Percentiles rank a stretch among this genome's conserved stretches.
phyloP scores from a whole-genome alignment of 768 basidiomycete genomes.

The Lactarius akahatsu region DNA sequence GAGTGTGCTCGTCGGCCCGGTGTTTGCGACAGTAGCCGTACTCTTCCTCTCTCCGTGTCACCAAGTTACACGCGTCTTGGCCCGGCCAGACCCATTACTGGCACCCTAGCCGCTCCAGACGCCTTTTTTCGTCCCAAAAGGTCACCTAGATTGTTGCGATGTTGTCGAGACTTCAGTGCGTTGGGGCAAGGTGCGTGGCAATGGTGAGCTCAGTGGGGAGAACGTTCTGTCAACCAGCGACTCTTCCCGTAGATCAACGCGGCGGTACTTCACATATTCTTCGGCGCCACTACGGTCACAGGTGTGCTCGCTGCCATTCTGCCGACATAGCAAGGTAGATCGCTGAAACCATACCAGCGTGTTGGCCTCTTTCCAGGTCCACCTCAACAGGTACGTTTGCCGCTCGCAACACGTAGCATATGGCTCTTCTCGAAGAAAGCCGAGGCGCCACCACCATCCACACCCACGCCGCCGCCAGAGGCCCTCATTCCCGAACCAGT shows the following conservation, averaged over 20 bases:
- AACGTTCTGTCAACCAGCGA: neutral
- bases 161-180: conserved; percentile 24
- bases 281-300: conserved; percentile 7
- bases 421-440: conserved; percentile 21
- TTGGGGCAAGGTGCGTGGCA: conserved; percentile 17
- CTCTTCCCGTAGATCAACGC: conserved; percentile 11
- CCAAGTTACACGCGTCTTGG: neutral
- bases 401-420: conserved; percentile 18
- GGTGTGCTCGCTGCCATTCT: neutral
- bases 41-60: neutral
- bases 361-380: conserved; percentile 1
- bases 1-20: neutral
- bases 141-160: conserved; percentile 3
- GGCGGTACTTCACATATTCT: conserved; percentile 5
- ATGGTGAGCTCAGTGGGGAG: neutral
- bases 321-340: neutral
- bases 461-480: neutral
- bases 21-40: neutral
- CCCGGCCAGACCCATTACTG: neutral
- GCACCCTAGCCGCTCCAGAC: neutral
- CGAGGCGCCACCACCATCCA: conserved; percentile 3
- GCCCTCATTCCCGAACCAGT: neutral
- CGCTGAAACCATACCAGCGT: conserved; percentile 18
- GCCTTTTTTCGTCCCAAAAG: neutral
- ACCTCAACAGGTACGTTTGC: neutral